phyloP scores from a whole-genome alignment of 139 green algal genomes.

The Chlamydomonas sphaeroides region DNA sequence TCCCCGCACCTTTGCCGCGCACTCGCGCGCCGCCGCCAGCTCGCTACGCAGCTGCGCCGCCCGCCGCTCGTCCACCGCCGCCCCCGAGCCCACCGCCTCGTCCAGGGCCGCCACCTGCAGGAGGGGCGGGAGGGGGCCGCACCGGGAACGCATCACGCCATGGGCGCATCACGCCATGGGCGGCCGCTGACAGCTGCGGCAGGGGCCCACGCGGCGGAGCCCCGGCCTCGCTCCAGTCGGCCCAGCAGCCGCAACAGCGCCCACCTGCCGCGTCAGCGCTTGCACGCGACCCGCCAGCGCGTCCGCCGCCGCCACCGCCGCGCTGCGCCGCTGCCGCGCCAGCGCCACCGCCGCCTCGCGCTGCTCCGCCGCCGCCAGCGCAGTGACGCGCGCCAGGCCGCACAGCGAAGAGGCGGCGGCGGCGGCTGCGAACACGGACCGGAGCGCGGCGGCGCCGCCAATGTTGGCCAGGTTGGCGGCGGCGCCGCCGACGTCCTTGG shows the following conservation, averaged over 20 bases:
- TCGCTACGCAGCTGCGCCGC: not conserved
- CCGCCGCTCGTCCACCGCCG: not conserved
- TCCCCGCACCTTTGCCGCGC: slow-evolving; percentile 5
- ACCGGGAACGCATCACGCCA: too few relatives aligned
- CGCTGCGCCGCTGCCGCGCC: not conserved
- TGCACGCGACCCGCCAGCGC: not conserved
- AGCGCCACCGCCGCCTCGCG: not conserved
- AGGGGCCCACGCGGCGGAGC: too few relatives aligned
- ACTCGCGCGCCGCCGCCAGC: slow-evolving; percentile 13
- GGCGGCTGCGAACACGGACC: not conserved
- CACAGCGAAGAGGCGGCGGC: not conserved
- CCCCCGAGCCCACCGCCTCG: not conserved
- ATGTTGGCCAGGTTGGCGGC: not conserved
- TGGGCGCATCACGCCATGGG: too few relatives aligned
- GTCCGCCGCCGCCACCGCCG: not conserved
- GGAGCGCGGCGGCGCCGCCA: not conserved
- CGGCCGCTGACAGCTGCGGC: too few relatives aligned
- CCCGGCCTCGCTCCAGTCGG: too few relatives aligned
- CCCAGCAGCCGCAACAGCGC: too few relatives aligned
- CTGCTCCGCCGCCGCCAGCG: not conserved
- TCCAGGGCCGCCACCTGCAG: too few relatives aligned
- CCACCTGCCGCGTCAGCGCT: slow-evolving; percentile 9
- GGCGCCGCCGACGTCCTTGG: not conserved
- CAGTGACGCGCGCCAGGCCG: not conserved
- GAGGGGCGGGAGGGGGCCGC: too few relatives aligned